Conservation (phyloP, 2,329 filamentous ascomycete species). For the Stagonosporopsis rhizophila region DNA sequence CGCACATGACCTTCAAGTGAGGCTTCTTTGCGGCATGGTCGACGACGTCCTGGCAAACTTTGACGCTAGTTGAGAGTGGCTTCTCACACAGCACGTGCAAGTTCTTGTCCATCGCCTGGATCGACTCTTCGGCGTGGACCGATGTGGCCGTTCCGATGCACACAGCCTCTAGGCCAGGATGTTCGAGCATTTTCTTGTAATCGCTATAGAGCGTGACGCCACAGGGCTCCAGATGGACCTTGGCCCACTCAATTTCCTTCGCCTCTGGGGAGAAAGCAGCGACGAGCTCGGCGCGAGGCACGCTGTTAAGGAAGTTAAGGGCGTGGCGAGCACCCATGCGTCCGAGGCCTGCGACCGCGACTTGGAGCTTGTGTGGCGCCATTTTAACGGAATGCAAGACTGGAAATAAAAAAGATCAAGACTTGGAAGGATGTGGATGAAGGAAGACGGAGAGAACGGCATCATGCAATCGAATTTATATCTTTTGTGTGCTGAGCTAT, state of each 20-base stretch:
- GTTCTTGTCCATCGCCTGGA: slow-evolving; percentile 62
- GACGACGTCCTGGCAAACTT: slow-evolving; percentile 67
- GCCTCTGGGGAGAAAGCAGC: slow-evolving; percentile 56
- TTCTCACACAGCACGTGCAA: slow-evolving; percentile 68
- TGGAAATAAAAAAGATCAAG: neutral
- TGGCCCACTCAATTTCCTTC: slow-evolving; percentile 57
- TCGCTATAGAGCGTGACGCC: slow-evolving; percentile 62
- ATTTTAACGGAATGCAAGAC: neutral
- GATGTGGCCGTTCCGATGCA: slow-evolving; percentile 63
- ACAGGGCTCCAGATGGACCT: slow-evolving; percentile 57
- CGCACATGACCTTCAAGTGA: slow-evolving; percentile 70
- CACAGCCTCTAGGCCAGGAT: slow-evolving; percentile 62
- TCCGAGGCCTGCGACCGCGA: slow-evolving; percentile 57
- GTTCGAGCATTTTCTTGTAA: slow-evolving; percentile 65
- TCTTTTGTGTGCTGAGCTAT: slow-evolving; percentile 5
- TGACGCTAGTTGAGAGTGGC: slow-evolving; percentile 64
- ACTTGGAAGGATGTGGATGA: too few species aligned
- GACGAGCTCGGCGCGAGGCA: slow-evolving; percentile 55
- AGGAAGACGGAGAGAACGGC: neutral
- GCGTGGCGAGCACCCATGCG: slow-evolving; percentile 60
- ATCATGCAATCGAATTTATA: slow-evolving; percentile 3
- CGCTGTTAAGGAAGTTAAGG: slow-evolving; percentile 56
- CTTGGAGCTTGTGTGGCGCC: slow-evolving; percentile 48
- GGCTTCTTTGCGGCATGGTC: slow-evolving; percentile 63
- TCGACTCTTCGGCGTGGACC: slow-evolving; percentile 64